Evolutionary conservation across 805 yeast genomes (phyloP).

Genomic region (Candida piceae): DNA sequence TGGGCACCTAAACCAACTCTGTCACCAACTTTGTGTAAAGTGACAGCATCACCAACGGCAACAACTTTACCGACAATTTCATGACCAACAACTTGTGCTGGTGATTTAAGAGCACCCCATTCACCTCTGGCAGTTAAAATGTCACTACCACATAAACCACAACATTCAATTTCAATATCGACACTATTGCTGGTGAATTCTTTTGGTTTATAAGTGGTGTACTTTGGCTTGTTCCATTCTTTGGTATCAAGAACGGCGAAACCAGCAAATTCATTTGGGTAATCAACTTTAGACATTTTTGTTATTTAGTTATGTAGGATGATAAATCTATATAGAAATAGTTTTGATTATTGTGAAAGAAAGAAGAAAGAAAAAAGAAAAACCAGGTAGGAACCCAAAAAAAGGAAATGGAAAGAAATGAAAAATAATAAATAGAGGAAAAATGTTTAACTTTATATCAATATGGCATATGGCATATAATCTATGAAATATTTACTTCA

Average conservation of each 20-base stretch:
- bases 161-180: constrained; percentile 53
- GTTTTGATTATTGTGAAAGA: too few relatives aligned
- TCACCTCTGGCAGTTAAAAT: constrained; percentile 45
- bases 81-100: constrained; percentile 47
- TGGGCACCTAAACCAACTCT: constrained; percentile 45
- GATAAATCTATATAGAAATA: too few relatives aligned
- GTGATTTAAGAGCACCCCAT: constrained; percentile 32
- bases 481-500: too few relatives aligned
- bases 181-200: constrained; percentile 40
- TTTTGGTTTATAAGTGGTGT: constrained; percentile 46
- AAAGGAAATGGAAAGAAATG: too few relatives aligned
- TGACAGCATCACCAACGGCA: constrained; percentile 33
- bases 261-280: constrained; percentile 59
- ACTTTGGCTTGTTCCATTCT: constrained; percentile 54
- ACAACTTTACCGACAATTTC: constrained; percentile 40
- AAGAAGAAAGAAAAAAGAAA: too few relatives aligned
- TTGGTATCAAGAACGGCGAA: constrained; percentile 43
- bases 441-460: too few relatives aligned
- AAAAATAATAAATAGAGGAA: too few relatives aligned
- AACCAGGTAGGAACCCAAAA: too few relatives aligned
- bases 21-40: constrained; percentile 37
- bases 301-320: constrained; percentile 6
- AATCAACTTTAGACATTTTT: constrained; percentile 23
- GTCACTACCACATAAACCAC: constrained; percentile 69
- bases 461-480: too few relatives aligned